Base-by-base conservation (phyloP, 345 rosid genomes). In the Gynandropsis gynandra region DNA sequence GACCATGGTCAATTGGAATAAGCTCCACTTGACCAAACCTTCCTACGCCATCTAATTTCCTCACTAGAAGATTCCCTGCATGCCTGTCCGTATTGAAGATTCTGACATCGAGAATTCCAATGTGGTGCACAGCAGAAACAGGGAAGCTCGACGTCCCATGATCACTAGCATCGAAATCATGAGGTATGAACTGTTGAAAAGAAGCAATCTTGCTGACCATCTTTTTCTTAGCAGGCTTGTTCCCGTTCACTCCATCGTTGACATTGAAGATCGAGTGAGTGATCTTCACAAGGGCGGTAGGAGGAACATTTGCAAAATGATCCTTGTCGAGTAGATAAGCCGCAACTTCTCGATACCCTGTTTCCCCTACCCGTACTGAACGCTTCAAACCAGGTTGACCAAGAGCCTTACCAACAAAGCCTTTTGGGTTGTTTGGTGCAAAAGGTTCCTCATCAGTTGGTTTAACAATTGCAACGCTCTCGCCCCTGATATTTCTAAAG, bases 1-100 rank as follows among this genome's bases (percentile, higher is more conserved):
- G 83, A 21, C 96, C 98, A 39, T 90, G 98, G 67, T 90, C 98
- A 34, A 90, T 87, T 9, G 98, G 98, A 77, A 79, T 72, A 34
- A 90, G 72, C 54, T 90, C 95, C 54, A 77, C 93, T 36, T 73
- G 87, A 55, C 86, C 92, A 72, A 87, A 81, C 48, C 71, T 72
- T 31, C 92, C 96, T 32, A 70, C 57, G 44, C 77, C 68, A 68
- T 80, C 84, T 50, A 79, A 59, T 68, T 79, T 90, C 76, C 74
- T 82, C 16, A 90, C 96, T 24, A 87, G 58, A 64, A 87, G 92
- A 56, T 90, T 90, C 60, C 98, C 98, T 5, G 68, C 64, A 58
- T 78, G 83, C 18, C 87, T 76, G 47, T 81, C 87, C 0, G 84
- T 78, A 69, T 81, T 81, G 21, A 78, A 67, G 56, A 76, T 78